A percentile compares a stretch with the other conserved stretches of the same genome.
Evolutionary conservation across 305 asterid species (phyloP).

Genomic region (Fraxinus ornus): DNA sequence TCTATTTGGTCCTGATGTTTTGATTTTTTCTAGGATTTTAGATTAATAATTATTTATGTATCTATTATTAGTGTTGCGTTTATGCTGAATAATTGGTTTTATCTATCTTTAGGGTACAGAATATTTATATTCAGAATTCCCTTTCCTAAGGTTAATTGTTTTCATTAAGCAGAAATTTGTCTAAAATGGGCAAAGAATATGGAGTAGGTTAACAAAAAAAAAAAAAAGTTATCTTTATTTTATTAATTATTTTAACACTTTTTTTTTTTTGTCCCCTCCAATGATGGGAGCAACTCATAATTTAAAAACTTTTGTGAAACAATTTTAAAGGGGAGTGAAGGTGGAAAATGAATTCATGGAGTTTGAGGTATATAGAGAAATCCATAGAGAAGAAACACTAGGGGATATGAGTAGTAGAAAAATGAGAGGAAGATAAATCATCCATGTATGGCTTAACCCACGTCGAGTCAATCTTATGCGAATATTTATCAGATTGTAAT

Average conservation of each 20-base stretch:
- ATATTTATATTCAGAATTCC: background rate
- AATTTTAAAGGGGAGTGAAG: background rate
- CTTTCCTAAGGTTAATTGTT: background rate
- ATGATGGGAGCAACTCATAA: background rate
- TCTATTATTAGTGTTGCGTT: background rate
- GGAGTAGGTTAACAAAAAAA: background rate
- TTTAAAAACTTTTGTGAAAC: background rate
- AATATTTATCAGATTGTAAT: no score
- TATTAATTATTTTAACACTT: no score
- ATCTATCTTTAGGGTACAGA: background rate
- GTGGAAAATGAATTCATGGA: background rate
- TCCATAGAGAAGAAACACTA: background rate
- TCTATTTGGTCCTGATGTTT: background rate
- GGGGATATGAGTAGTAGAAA: background rate
- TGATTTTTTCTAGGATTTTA: background rate
- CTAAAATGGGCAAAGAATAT: background rate
- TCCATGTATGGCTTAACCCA: no score
- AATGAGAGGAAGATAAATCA: no score
- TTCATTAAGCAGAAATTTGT: background rate
- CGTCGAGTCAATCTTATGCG: no score
- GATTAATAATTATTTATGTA: background rate
- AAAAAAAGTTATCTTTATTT: no score
- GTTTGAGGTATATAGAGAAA: background rate
- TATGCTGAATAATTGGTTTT: background rate
- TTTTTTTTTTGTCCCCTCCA: no score